These are phyloP conservation scores for Pythium chondricola DNA, from an alignment of 352 stramenopile species.

Conservation along the genomic window DNA sequence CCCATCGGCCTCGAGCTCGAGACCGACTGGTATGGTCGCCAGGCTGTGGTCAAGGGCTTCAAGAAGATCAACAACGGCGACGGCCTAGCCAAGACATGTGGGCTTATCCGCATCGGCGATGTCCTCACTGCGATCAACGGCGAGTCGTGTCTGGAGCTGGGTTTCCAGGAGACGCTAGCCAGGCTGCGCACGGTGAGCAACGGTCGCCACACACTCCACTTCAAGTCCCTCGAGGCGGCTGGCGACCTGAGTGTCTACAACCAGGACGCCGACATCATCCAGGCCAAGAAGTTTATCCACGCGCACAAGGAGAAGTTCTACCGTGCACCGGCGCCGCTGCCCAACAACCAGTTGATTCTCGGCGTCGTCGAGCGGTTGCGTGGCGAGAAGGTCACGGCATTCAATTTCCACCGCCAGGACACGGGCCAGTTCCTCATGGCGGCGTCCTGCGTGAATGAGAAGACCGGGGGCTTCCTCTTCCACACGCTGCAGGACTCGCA, in stretches of 20 bases:
- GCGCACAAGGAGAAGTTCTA: constrained; percentile 78
- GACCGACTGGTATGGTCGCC: constrained; percentile 68
- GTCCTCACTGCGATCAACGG: constrained; percentile 74
- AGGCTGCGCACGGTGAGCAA: constrained; percentile 34
- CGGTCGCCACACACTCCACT: constrained; percentile 53
- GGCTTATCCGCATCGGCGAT: constrained; percentile 56
- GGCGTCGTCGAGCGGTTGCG: constrained; percentile 65
- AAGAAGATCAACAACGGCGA: constrained; percentile 40
- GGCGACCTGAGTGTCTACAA: constrained; percentile 64
- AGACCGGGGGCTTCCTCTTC: constrained; percentile 69
- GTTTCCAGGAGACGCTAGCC: constrained; percentile 50
- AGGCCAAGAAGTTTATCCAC: constrained; percentile 71
- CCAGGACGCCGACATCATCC: constrained; percentile 49
- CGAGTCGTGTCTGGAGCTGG: constrained; percentile 60
- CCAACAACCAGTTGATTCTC: constrained; percentile 34
- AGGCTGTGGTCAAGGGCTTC: constrained; percentile 71
- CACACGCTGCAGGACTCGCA: constrained; percentile 79
- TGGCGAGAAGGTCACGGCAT: constrained; percentile 74
- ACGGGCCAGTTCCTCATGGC: constrained; percentile 74
- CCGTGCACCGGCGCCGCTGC: constrained; percentile 10
- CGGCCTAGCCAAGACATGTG: constrained; percentile 46
- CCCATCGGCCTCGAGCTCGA: constrained; percentile 63
- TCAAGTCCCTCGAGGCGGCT: constrained; percentile 61
- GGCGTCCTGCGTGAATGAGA: constrained; percentile 64
- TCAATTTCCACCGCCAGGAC: constrained; percentile 80